Evolutionary conservation across 805 yeast species (phyloP), one percentile per base, ranked within the genome.

Genomic region (Starmerella powellii): DNA sequence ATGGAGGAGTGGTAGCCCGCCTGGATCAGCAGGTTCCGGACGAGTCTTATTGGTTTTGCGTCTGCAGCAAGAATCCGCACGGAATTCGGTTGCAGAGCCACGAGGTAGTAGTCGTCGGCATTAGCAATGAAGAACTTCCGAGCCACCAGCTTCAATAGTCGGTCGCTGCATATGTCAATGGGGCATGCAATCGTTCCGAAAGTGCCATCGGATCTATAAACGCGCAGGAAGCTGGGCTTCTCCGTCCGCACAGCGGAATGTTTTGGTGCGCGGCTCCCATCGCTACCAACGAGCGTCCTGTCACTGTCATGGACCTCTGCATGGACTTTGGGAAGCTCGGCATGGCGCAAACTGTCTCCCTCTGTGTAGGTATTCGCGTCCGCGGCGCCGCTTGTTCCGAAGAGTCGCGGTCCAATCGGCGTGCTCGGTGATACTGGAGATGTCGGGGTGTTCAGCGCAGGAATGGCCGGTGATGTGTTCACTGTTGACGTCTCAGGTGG

Each of bases 181-280:
- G 88, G 74, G 56, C 94, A 79, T 13, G 86, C 75, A 17, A 88
- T 64, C 1, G 95, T 83, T 13, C 91, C 80, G 50, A 85, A 83
- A 10, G 86, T 80, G 52, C 85, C 87, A 44, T 83, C 94, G 40
- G 76, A 81, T 45, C 80, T 76, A 63, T 81, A 86, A 1, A 88
- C 78, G 46, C 94, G 75, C 18, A 88, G 65, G 47, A 54, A 40
- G 20, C 41, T 37, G 26, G 37, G 29, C 27, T 28, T 32, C 27
- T 40, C 52, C 16, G 24, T 32, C 10, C 26, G 6, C 10, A 23
- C 10, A 8, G 26, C 6, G 26, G 26, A 8, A 6, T 6, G 26
- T 10, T 10, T 23, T 10, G 26, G 10, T 8, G 10, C 10, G 10
- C 10, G 10, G 10, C 10, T 10, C 6, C 26, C 10, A 6, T 23